phyloP scores from a whole-genome alignment of 805 yeast species.

The Pichia deserticola region DNA sequence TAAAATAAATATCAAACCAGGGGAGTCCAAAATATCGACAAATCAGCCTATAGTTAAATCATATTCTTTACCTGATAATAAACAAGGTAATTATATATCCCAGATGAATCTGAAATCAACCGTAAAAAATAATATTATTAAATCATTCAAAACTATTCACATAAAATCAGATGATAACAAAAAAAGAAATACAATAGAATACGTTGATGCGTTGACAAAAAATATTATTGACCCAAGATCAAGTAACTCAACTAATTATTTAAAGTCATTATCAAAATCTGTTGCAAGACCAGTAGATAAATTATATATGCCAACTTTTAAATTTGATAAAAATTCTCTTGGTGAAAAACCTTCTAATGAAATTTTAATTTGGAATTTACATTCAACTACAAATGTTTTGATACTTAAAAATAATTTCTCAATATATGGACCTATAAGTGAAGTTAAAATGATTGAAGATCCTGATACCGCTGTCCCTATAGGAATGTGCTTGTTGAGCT shows the following conservation, averaged over 20 bases:
- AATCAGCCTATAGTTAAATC: slow-evolving; percentile 2
- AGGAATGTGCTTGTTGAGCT: slow-evolving; percentile 60
- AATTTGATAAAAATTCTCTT: slow-evolving; percentile 62
- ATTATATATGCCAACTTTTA: slow-evolving; percentile 16
- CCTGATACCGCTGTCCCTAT: slow-evolving; percentile 73
- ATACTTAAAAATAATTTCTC: slow-evolving; percentile 46
- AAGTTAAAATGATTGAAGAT: slow-evolving; percentile 54
- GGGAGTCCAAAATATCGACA: no score
- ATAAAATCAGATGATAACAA: not conserved
- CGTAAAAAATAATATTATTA: not conserved
- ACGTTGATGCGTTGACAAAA: slow-evolving; percentile 4
- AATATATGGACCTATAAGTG: slow-evolving; percentile 56
- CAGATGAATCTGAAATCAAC: not conserved
- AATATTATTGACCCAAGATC: slow-evolving; percentile 18
- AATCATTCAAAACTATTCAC: slow-evolving; percentile 2
- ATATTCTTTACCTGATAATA: not conserved
- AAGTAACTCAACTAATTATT: slow-evolving; percentile 5
- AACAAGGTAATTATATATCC: slow-evolving; percentile 4
- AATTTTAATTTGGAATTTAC: slow-evolving; percentile 61
- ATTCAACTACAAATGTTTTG: slow-evolving; percentile 41
- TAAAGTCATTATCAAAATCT: slow-evolving; percentile 8
- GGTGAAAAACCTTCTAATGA: slow-evolving; percentile 71
- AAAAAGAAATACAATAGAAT: not conserved
- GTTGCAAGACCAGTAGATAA: not conserved
- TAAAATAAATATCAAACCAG: no score